phyloP scores from a whole-genome alignment of 192 early-diverging fungal species.

The Geranomyces michiganensis region DNA sequence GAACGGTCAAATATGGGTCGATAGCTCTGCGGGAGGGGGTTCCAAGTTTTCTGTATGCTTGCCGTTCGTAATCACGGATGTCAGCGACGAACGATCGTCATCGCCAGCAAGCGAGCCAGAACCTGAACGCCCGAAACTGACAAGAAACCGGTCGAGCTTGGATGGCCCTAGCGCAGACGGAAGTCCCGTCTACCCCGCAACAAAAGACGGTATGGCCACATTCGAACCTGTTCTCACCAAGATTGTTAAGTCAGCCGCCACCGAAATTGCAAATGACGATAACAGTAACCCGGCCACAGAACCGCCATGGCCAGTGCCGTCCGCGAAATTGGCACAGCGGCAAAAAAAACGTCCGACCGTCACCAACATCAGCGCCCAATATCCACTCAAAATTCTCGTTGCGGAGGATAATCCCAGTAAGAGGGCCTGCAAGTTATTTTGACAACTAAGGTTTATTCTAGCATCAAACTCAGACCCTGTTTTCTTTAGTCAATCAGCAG shows the following conservation, averaged over 20 bases:
- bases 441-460: neutral
- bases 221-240: neutral
- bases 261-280: neutral
- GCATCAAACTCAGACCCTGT: too few species aligned
- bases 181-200: too few species aligned
- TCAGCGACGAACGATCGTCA: neutral
- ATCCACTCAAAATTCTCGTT: slow-evolving; percentile 28
- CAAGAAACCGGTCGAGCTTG: neutral
- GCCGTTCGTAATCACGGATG: slow-evolving; percentile 9
- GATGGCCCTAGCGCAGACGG: too few species aligned
- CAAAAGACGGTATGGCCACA: too few species aligned
- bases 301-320: too few species aligned
- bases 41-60: slow-evolving; percentile 28
- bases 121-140: neutral
- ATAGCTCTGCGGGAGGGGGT: neutral
- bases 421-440: neutral
- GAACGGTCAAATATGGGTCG: slow-evolving; percentile 38
- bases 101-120: neutral
- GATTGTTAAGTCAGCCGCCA: neutral
- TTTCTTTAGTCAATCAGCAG: slow-evolving; percentile 33
- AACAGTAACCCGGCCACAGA: too few species aligned
- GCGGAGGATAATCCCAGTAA: slow-evolving; percentile 34
- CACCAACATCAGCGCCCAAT: slow-evolving; percentile 8
- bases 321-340: too few species aligned
- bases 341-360: too few species aligned